Base-by-base conservation (phyloP, 164 flowering plant species). In the Tetracentron sinense region DNA sequence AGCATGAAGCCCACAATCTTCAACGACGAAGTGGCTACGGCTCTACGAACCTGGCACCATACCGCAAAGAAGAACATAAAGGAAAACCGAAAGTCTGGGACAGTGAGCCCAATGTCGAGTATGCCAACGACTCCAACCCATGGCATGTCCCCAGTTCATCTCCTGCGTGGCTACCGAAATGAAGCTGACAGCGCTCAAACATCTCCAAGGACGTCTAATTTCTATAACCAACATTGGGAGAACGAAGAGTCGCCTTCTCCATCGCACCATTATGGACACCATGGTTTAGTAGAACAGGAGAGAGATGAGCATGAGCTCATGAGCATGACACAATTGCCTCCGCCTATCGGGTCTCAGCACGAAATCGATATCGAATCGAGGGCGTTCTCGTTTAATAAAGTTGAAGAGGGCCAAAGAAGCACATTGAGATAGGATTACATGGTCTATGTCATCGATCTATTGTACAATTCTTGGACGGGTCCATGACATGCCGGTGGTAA, bases 1-100 rank as follows among this genome's bases (percentile, higher is more conserved):
- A 81, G 63, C 14, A 82, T 88, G 97, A 88, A 81, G 54, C 83
- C 91, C 4, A 80, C 90, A 10, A 79, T 90, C 53, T 88, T 90
- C 78, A 78, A 87, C 60, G 95, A 91, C 6, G 74, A 82, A 60
- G 84, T 87, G 14, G 90, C 88, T 0, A 54, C 56, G 10, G 96
- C 91, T 0, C 74, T 88, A 12, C 64, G 61, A 17, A 79, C 71
- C 15, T 90, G 97, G 95, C 91, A 88, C 66, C 86, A 77, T 58
- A 73, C 77, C 0, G 97, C 91, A 0, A 83, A 61, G 61, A 88
- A 81, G 64, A 78, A 84, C 31, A 25, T 84, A 19, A 86, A 84
- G 61, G 74, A 82, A 0, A 75, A 60, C 75, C 63, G 72, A 0
- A 54, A 62, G 2, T 77, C 81, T 0, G 63, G 68, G 2, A 31